phyloP scores from a whole-genome alignment of 768 basidiomycete species.

The Phallus indusiatus region DNA sequence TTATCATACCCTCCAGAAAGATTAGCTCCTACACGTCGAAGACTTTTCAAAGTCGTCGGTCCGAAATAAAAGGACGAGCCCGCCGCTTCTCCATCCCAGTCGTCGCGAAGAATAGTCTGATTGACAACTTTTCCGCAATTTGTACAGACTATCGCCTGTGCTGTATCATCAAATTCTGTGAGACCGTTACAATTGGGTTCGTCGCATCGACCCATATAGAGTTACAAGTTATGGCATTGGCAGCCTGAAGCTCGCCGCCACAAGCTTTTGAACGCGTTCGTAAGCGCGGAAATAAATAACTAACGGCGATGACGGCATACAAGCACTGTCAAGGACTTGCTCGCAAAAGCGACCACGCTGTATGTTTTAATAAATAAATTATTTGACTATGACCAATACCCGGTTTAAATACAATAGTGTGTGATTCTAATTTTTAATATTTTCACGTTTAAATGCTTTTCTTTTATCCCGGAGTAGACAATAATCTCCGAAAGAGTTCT shows the following conservation, averaged over 20 bases:
- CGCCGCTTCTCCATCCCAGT: slow-evolving; percentile 27
- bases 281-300: no score
- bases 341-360: background rate
- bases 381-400: background rate
- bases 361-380: background rate
- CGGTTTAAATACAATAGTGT: no score
- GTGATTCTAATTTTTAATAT: slow-evolving; percentile 19
- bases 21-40: slow-evolving; percentile 45
- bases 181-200: slow-evolving; percentile 33
- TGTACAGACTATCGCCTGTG: slow-evolving; percentile 55
- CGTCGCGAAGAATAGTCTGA: slow-evolving; percentile 47
- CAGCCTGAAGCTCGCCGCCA: no score
- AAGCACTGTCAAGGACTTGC: no score
- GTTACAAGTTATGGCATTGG: background rate
- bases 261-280: no score
- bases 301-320: no score
- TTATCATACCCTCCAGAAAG: slow-evolving; percentile 53
- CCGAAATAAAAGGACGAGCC: slow-evolving; percentile 23
- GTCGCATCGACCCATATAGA: slow-evolving; percentile 3
- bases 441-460: slow-evolving; percentile 5
- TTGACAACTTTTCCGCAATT: slow-evolving; percentile 62
- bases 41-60: slow-evolving; percentile 35
- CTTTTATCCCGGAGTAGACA: slow-evolving; percentile 63
- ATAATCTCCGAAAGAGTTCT: slow-evolving; percentile 82
- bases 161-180: slow-evolving; percentile 47